Evolutionary conservation across 2,329 filamentous ascomycete genomes (phyloP), one percentile per base, ranked within the genome.

Genomic region (Sporothrix luriei): DNA sequence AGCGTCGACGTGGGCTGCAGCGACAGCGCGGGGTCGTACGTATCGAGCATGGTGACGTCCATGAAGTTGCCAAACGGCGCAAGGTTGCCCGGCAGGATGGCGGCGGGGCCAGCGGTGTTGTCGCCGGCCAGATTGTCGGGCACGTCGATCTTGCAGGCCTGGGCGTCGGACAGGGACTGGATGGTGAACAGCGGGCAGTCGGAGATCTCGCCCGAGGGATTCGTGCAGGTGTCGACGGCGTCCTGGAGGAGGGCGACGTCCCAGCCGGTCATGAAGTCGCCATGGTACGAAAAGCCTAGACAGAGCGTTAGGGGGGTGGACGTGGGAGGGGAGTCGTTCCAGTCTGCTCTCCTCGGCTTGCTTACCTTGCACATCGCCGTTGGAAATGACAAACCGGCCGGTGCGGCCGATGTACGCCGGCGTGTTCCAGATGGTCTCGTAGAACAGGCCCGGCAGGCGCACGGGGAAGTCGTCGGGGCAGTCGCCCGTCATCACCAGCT

Each of bases 341-440:
- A n/a, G n/a, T n/a, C n/a, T 33, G 33, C 33, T 33, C 3, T 9
- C 7, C 6, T 7, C 33, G 7, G 33, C 33, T 33, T 68, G 26
- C 69, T 76, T 82, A 87, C 90, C 90, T 74, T 89, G 89, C 33
- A 87, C 84, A 75, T 97, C 93, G 72, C 92, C 92, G 74, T 93
- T 93, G 64, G 92, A 82, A 66, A 96, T 80, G 65, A 93, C 83
- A 76, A 96, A 97, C 73, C 88, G 79, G 67, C 93, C 92, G 9
- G 84, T 80, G 26, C 85, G 79, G 69, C 84, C 85, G 38, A 80
- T 81, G 78, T 91, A 96, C 1, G 82, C 83, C 65, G 85, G 79
- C 10, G 92, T 95, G 76, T 90, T 82, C 87, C 89, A 97, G 78
- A 97, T 96, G 46, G 90, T 92, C 82, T 97, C 93, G 78, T 85